Base-by-base conservation (phyloP, 768 basidiomycete species). In the Porphyrellus cyaneotinctus region DNA sequence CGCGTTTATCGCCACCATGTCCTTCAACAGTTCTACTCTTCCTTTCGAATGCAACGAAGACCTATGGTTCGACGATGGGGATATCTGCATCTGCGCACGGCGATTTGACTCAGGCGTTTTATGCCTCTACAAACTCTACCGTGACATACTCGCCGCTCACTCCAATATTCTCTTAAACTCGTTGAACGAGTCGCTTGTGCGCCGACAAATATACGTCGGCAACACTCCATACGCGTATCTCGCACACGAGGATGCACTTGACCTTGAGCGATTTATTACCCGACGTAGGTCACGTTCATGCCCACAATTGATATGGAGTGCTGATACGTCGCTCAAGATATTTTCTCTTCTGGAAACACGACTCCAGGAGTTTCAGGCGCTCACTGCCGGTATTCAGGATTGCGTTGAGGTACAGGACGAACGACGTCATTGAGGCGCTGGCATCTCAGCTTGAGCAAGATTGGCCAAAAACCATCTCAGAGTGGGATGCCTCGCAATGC, bases 61-160 rank as follows among this genome's bases (percentile, higher is more conserved):
- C 10, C 9, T 53, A 2, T 53, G 52, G 53, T 54, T 54, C 31
- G 49, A 53, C 17, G 52, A 50, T 23, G 49, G 53, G 30, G 53
- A 54, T 17, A 33, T 39, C 14, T 15, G 6, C n/a, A 14, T 45
- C 31, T 54, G 53, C 24, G 49, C 49, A 26, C 36, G 53, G 12
- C 49, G 49, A 33, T 54, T 44, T 12, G 53, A 45, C 22, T 45
- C 53, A 2, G 53, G 53, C 6, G 23, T 24, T 24, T 23, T 54
- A 7, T 51, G 49, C 32, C 53, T 51, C 37, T 54, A 54, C 43
- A 54, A 33, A 7, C 48, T 54, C 23, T 44, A 54, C 15, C 48
- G 53, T 5, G 43, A 51, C 49, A 23, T 50, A 11, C 42, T 54
- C 43, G 48, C 42, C 9, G 30, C 6, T 17, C 48, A 51, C n/a